Evolutionary conservation across 805 yeast genomes (phyloP).

Genomic region (Candida xiaguanensis): DNA sequence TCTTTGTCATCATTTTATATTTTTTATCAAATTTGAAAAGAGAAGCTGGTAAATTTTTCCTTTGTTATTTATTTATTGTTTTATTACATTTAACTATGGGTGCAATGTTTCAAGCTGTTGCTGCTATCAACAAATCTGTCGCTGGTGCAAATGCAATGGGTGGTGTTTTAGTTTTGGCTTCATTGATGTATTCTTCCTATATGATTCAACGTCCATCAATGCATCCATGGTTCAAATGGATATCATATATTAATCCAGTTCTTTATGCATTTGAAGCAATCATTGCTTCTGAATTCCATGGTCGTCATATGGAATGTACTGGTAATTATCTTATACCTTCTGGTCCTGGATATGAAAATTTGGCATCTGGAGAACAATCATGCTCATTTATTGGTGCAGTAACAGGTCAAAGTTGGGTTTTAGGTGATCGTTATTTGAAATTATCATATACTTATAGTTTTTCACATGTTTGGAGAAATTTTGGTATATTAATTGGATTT

Average conservation of each 20-base stretch:
- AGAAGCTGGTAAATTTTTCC: slow-evolving; percentile 55
- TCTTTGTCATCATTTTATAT: slow-evolving; percentile 23
- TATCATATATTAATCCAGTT: slow-evolving; percentile 35
- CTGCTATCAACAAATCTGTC: slow-evolving; percentile 50
- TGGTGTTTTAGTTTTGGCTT: slow-evolving; percentile 38
- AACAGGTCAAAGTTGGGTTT: slow-evolving; percentile 17
- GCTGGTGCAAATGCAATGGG: slow-evolving; percentile 56
- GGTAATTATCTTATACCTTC: slow-evolving; percentile 18
- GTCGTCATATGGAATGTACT: slow-evolving; percentile 24
- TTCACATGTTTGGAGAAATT: slow-evolving; percentile 45
- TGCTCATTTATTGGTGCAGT: slow-evolving; percentile 19
- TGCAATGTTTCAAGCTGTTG: slow-evolving; percentile 50
- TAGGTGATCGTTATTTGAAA: slow-evolving; percentile 34
- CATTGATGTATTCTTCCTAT: slow-evolving; percentile 27
- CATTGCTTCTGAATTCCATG: slow-evolving; percentile 28
- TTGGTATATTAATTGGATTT: slow-evolving; percentile 40
- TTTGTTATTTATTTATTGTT: slow-evolving; percentile 42
- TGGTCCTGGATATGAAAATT: slow-evolving; percentile 22
- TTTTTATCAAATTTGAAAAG: slow-evolving; percentile 37
- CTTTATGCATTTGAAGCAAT: slow-evolving; percentile 28
- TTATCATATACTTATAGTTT: slow-evolving; percentile 31
- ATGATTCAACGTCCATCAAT: slow-evolving; percentile 31
- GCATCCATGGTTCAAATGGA: slow-evolving; percentile 34
- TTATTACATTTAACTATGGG: slow-evolving; percentile 51
- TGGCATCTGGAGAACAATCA: slow-evolving; percentile 14